These are phyloP conservation scores for Verticillium tricorpus DNA, from an alignment of 2,329 filamentous ascomycete genomes.

Conservation along the genomic window DNA sequence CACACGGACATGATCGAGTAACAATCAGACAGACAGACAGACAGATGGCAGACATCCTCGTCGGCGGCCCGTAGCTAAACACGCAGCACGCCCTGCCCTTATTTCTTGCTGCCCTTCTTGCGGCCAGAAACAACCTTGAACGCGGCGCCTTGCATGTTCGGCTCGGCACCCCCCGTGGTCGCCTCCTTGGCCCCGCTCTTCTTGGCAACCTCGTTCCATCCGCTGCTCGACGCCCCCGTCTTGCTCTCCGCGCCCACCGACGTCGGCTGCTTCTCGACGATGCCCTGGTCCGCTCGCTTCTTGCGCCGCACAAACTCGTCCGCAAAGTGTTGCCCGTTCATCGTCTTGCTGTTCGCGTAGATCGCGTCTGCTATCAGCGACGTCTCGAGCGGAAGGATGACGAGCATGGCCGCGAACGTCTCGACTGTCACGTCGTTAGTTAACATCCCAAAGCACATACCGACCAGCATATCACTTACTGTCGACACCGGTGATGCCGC, in stretches of 20 bases:
- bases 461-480: conserved; percentile 33
- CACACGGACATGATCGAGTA: too few species aligned
- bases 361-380: conserved; percentile 86
- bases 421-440: conserved; percentile 56
- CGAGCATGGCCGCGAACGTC: conserved; percentile 71
- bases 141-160: conserved; percentile 46
- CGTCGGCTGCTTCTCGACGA: conserved; percentile 66
- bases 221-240: conserved; percentile 49
- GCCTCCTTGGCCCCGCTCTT: conserved; percentile 61
- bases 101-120: conserved; percentile 82
- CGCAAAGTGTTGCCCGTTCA: conserved; percentile 89
- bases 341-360: conserved; percentile 79
- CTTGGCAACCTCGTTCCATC: conserved; percentile 97
- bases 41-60: neutral
- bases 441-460: neutral
- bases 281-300: conserved; percentile 87
- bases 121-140: conserved; percentile 91
- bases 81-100: too few species aligned
- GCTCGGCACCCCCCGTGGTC: conserved; percentile 30
- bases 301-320: conserved; percentile 92
- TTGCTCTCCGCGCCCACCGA: conserved; percentile 46
- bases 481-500: conserved; percentile 52
- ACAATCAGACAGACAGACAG: too few species aligned
- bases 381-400: conserved; percentile 70
- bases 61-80: neutral